These are phyloP conservation scores for Pittosporum tobira DNA, from an alignment of 129 eudicot genomes.

Conservation along the genomic window DNA sequence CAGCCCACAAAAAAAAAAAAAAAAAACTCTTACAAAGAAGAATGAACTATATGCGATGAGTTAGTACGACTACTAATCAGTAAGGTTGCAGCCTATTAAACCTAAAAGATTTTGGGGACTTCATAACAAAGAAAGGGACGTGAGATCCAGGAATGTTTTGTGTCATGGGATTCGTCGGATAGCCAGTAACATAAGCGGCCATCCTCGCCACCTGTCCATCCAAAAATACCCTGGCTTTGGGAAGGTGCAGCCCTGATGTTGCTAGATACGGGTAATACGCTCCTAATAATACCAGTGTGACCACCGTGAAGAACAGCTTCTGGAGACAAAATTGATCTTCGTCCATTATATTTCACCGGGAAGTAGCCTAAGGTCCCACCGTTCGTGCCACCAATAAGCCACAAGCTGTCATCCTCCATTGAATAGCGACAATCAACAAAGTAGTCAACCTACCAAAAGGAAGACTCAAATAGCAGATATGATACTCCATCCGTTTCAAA, in stretches of 20 bases:
- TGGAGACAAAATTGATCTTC: slow-evolving; percentile 44
- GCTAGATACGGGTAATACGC: slow-evolving; percentile 48
- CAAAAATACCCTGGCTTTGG: slow-evolving; percentile 53
- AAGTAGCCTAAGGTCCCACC: slow-evolving; percentile 85
- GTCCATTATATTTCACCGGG: slow-evolving; percentile 48
- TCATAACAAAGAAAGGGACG: slow-evolving; percentile 38
- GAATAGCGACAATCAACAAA: slow-evolving; percentile 96
- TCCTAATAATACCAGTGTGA: slow-evolving; percentile 71
- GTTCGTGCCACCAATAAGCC: slow-evolving; percentile 89
- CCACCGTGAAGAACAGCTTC: slow-evolving; percentile 94
- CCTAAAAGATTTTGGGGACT: slow-evolving; percentile 36
- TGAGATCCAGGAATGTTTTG: slow-evolving; percentile 62
- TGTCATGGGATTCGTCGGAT: slow-evolving; percentile 44
- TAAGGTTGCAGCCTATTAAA: slow-evolving; percentile 66
- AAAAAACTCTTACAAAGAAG: not conserved
- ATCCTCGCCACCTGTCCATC: slow-evolving; percentile 98
- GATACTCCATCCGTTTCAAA: no score
- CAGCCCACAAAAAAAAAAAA: not conserved
- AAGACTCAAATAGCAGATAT: not conserved
- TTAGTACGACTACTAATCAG: slow-evolving; percentile 15
- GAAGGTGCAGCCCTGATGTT: slow-evolving; percentile 21
- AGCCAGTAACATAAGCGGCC: slow-evolving; percentile 94
- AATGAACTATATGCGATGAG: not conserved
- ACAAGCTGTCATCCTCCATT: slow-evolving; percentile 45
- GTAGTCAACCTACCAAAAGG: slow-evolving; percentile 67